Conservation (phyloP, 306 rosid genomes). For the Arachis hypogaea region DNA sequence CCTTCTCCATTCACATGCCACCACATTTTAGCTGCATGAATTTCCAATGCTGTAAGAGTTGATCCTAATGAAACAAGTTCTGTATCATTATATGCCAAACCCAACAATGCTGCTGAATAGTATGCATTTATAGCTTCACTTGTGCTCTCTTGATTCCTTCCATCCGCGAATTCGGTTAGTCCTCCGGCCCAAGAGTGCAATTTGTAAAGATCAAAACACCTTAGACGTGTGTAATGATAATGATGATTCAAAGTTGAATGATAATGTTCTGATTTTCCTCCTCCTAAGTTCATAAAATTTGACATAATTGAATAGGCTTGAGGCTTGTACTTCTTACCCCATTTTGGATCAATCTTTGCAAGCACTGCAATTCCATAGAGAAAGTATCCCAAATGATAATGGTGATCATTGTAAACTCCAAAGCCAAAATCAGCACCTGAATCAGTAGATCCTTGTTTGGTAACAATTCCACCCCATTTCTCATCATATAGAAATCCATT, state of each 20-base stretch:
- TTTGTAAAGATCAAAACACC: slow-evolving; percentile 65
- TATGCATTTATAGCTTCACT: slow-evolving; percentile 69
- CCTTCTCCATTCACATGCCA: slow-evolving; percentile 46
- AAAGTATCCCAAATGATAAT: slow-evolving; percentile 57
- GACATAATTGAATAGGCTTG: slow-evolving; percentile 51
- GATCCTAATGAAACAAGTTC: slow-evolving; percentile 20
- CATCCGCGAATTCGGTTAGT: slow-evolving; percentile 53
- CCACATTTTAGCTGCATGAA: slow-evolving; percentile 25
- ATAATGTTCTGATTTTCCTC: neutral
- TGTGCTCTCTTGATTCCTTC: slow-evolving; percentile 68
- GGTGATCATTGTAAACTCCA: slow-evolving; percentile 66
- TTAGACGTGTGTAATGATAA: slow-evolving; percentile 42
- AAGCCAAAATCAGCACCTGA: slow-evolving; percentile 67
- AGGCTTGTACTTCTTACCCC: slow-evolving; percentile 60
- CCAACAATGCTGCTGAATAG: slow-evolving; percentile 34
- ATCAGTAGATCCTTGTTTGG: slow-evolving; percentile 55
- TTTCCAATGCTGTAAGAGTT: slow-evolving; percentile 33
- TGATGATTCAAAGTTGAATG: too few relatives aligned
- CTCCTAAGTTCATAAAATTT: slow-evolving; percentile 52
- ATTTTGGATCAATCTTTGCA: slow-evolving; percentile 62
- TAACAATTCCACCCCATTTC: slow-evolving; percentile 70
- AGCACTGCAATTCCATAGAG: slow-evolving; percentile 49
- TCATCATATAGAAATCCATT: slow-evolving; percentile 40
- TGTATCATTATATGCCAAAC: slow-evolving; percentile 26
- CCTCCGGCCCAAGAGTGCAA: slow-evolving; percentile 84